phyloP scores from a whole-genome alignment of 768 basidiomycete species.

The Russula sp. region DNA sequence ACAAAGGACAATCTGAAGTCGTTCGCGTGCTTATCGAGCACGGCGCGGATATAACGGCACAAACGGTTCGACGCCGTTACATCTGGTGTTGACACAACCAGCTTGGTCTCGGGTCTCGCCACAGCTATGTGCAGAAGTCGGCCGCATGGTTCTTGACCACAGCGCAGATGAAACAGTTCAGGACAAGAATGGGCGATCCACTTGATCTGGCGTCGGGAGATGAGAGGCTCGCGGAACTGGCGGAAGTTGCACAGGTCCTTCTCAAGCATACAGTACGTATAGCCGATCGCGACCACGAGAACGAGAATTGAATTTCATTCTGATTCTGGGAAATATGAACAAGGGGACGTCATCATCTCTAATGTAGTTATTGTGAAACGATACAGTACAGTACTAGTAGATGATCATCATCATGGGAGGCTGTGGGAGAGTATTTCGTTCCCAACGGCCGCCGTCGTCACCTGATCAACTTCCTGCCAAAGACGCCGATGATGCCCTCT shows the following conservation, averaged over 20 bases:
- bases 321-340: background rate
- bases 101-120: background rate
- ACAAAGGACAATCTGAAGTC: background rate
- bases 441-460: no score
- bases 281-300: background rate
- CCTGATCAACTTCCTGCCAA: no score
- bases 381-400: no score
- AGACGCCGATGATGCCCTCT: no score
- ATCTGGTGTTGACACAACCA: no score
- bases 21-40: no score
- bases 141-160: background rate
- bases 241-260: background rate
- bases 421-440: no score
- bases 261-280: background rate
- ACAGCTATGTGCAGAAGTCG: background rate
- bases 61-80: no score
- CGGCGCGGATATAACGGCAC: no score
- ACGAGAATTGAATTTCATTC: background rate
- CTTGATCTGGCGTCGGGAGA: background rate
- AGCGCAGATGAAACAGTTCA: background rate
- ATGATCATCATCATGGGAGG: no score
- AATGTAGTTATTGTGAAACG: background rate
- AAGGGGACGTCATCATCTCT: background rate
- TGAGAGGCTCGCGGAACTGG: background rate
- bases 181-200: background rate